These are phyloP conservation scores for Pulveroboletus sp. DNA, from an alignment of 768 basidiomycete genomes.

Conservation along the genomic window DNA sequence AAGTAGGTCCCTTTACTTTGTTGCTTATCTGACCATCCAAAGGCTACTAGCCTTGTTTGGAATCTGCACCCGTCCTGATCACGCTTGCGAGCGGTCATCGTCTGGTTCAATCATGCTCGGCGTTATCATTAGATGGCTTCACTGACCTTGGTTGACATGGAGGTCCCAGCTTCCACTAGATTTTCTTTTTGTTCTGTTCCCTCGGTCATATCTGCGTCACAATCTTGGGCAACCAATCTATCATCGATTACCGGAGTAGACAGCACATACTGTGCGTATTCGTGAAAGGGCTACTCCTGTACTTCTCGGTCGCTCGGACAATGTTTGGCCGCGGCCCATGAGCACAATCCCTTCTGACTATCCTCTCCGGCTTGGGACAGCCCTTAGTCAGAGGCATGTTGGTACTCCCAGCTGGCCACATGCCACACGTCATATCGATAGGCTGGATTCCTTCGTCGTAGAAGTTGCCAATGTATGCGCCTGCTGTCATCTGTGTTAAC, in stretches of 20 bases:
- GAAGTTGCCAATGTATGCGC: conserved; percentile 61
- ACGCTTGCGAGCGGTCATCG: conserved; percentile 47
- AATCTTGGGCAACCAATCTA: conserved; percentile 6
- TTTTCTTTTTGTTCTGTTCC: conserved; percentile 52
- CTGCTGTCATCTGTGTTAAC: neutral
- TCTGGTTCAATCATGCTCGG: conserved; percentile 63
- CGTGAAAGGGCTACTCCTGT: conserved; percentile 42
- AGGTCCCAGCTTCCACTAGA: conserved; percentile 46
- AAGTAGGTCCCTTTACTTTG: conserved; percentile 17
- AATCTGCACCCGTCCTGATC: conserved; percentile 60
- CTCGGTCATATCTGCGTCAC: conserved; percentile 27
- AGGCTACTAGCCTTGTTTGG: conserved; percentile 72
- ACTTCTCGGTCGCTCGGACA: conserved; percentile 45
- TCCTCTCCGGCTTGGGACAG: conserved; percentile 60
- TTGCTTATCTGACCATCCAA: conserved; percentile 6
- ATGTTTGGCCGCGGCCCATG: conserved; percentile 45
- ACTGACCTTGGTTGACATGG: conserved; percentile 54
- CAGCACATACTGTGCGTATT: conserved; percentile 6
- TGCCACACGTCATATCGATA: conserved; percentile 50
- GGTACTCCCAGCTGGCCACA: conserved; percentile 59
- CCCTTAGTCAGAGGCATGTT: conserved; percentile 54
- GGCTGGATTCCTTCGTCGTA: conserved; percentile 41
- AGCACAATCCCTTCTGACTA: conserved; percentile 51
- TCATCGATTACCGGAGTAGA: neutral
- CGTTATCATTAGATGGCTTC: conserved; percentile 60